These are phyloP conservation scores for Podosphaera fusca DNA, from an alignment of 2,329 filamentous ascomycete species.

Conservation along the genomic window DNA sequence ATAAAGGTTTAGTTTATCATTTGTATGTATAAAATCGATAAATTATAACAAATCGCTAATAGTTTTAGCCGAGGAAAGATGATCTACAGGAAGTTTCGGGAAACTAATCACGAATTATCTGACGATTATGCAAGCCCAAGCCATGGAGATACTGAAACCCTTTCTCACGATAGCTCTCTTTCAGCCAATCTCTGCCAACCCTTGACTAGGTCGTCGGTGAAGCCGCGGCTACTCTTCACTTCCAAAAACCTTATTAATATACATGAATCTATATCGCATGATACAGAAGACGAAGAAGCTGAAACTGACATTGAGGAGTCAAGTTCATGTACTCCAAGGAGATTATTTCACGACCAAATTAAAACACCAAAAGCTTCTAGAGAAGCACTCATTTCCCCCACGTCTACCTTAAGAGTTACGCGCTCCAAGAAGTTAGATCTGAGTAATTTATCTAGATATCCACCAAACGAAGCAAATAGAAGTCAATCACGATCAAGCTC, in stretches of 20 bases:
- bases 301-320: conserved; percentile 25
- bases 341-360: conserved; percentile 17
- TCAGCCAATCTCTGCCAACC: conserved; percentile 19
- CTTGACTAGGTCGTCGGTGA: conserved; percentile 44
- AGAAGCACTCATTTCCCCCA: conserved; percentile 36
- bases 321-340: conserved; percentile 10
- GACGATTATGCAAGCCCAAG: conserved; percentile 11
- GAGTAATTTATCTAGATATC: conserved; percentile 16
- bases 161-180: conserved; percentile 6
- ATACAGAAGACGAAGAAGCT: conserved; percentile 32
- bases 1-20: conserved; percentile 51
- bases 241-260: conserved; percentile 21
- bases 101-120: conserved; percentile 4
- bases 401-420: conserved; percentile 35
- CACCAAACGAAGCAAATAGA: no score
- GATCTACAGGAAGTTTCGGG: conserved; percentile 38
- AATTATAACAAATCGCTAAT: conserved; percentile 5
- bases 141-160: conserved; percentile 16
- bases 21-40: conserved; percentile 39
- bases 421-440: conserved; percentile 27
- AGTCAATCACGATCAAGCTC: no score
- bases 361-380: conserved; percentile 31
- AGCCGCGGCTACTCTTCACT: conserved; percentile 48
- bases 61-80: conserved; percentile 49
- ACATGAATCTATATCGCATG: conserved; percentile 37